Evolutionary conservation across 176 grass and related monocot genomes (phyloP), one percentile per base, ranked within the genome.

Genomic region (Juncus inflexus): DNA sequence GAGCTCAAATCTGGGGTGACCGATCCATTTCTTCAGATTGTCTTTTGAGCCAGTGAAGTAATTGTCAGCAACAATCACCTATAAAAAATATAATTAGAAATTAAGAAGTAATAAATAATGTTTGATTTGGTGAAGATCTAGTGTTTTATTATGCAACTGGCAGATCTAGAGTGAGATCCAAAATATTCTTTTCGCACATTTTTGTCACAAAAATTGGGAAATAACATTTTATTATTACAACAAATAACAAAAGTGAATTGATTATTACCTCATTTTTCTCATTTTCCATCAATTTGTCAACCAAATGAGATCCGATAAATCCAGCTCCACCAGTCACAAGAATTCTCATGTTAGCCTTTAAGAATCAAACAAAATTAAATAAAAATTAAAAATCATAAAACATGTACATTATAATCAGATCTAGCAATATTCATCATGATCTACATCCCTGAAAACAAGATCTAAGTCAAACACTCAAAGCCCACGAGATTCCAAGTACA

Each of bases 281-380:
- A 76, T 99, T 99, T 73, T 99, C 95, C 95, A 99, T 99, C 72
- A 99, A 84, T 76, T 71, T 99, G 83, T 99, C 95, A 37, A 99
- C 95, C 69, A 99, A 64, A 79, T 99, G 95, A 3, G 95, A 99
- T 59, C 95, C 95, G 72, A 99, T 99, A 81, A 99, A 99, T 16
- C 95, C 95, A 51, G 95, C 95, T 56, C 95, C 95, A 15, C 95
- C 95, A 3, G 89, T 99, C 78, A 99, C 95, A 9, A 99, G 76
- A 79, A 99, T 99, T 67, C 95, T 37, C 73, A 99, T 40, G 79
- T 99, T 99, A 14, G 95, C 86, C 95, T 99, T 79, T 58, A 41
- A 41, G 49, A 36, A 63, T 40, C 60, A 37, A 35, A 60, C 50
- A 61, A 6, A 7, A 19, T 3, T 12, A 58, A 57, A 35, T 15